phyloP scores from a whole-genome alignment of 371 early-diverging fungal genomes.

The Synchytrium microbalum region DNA sequence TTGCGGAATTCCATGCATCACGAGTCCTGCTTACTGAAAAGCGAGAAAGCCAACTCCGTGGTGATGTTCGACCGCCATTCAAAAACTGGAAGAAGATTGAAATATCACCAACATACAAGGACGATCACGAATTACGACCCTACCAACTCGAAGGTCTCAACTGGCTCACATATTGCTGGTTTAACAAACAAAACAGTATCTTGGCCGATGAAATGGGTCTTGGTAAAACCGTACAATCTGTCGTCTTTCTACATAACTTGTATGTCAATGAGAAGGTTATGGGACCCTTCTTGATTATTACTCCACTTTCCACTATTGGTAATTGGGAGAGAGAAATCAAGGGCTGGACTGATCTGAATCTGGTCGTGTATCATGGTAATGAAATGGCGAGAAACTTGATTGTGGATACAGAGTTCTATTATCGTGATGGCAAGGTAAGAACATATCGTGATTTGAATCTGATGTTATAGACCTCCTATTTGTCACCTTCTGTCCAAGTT shows the following conservation, averaged over 20 bases:
- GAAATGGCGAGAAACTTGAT: constrained; percentile 68
- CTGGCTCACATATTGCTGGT: constrained; percentile 96
- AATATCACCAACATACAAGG: constrained; percentile 40
- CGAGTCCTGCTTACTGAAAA: constrained; percentile 41
- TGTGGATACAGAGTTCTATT: constrained; percentile 24
- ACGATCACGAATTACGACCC: constrained; percentile 55
- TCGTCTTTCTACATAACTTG: constrained; percentile 81
- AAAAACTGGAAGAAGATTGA: constrained; percentile 51
- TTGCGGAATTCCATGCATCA: constrained; percentile 44
- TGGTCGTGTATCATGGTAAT: constrained; percentile 87
- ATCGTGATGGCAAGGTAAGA: constrained; percentile 22
- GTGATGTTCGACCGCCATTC: constrained; percentile 20
- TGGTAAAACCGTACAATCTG: constrained; percentile 96
- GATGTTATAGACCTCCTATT: too few species aligned
- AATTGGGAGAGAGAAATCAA: constrained; percentile 97
- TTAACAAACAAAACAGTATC: constrained; percentile 96
- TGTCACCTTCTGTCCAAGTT: background rate
- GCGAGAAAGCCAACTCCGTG: constrained; percentile 16
- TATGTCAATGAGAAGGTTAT: constrained; percentile 52
- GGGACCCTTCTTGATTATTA: constrained; percentile 87
- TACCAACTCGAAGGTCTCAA: constrained; percentile 97
- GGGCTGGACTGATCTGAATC: constrained; percentile 73
- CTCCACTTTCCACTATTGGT: constrained; percentile 90
- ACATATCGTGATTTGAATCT: too few species aligned
- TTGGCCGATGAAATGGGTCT: constrained; percentile 96